These are phyloP conservation scores for Cryoendolithus antarcticus DNA, from an alignment of 2,329 filamentous ascomycete genomes.

Conservation along the genomic window DNA sequence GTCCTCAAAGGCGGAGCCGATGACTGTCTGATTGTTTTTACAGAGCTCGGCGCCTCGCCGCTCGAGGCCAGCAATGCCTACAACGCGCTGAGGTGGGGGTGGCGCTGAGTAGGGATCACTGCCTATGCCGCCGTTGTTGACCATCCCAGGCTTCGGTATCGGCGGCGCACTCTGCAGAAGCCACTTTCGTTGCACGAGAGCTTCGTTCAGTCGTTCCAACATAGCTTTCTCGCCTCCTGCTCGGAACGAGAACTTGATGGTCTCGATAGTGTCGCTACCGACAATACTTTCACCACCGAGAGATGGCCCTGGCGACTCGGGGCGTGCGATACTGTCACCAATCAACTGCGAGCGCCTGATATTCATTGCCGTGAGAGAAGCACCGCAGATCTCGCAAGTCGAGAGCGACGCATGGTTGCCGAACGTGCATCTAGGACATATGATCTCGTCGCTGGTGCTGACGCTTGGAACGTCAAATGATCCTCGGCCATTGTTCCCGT, in stretches of 20 bases:
- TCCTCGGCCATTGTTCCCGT: slow-evolving; percentile 3
- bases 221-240: slow-evolving; percentile 82
- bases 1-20: slow-evolving; percentile 90
- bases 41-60: slow-evolving; percentile 71
- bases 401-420: slow-evolving; percentile 78
- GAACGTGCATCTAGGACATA: slow-evolving; percentile 84
- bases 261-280: slow-evolving; percentile 53
- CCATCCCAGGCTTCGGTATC: slow-evolving; percentile 50
- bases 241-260: slow-evolving; percentile 85
- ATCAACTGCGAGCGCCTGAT: slow-evolving; percentile 28
- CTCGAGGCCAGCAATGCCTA: slow-evolving; percentile 87
- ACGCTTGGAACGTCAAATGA: too few relatives aligned
- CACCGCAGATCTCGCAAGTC: slow-evolving; percentile 84
- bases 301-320: slow-evolving; percentile 68
- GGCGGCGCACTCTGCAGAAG: slow-evolving; percentile 81
- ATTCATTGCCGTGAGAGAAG: slow-evolving; percentile 49
- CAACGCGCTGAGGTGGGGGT: slow-evolving; percentile 41
- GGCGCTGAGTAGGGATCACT: slow-evolving; percentile 18
- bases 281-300: slow-evolving; percentile 33
- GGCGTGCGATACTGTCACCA: slow-evolving; percentile 30
- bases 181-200: slow-evolving; percentile 91
- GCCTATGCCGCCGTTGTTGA: slow-evolving; percentile 5
- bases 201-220: slow-evolving; percentile 73
- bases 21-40: slow-evolving; percentile 85
- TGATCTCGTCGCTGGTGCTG: not conserved